phyloP scores from a whole-genome alignment of 78 protist species.

The Guillardia theta region DNA sequence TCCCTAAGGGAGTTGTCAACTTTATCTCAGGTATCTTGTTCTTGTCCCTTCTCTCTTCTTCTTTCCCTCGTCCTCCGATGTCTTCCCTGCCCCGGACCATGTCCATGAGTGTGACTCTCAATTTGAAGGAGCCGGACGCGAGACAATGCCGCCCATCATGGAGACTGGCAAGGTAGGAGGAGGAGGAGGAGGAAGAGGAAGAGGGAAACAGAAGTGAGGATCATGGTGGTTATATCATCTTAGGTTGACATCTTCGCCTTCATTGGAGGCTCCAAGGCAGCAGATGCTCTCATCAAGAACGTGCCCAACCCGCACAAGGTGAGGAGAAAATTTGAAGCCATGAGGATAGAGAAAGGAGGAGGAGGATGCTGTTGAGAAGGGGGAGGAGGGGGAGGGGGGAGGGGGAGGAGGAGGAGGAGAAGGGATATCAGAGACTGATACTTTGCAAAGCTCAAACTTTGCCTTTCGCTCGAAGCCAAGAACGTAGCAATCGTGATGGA shows the following conservation, averaged over 20 bases:
- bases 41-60: no score
- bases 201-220: no score
- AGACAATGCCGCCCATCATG: constrained; percentile 46
- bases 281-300: neutral
- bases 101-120: neutral
- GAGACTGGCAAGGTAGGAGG: constrained; percentile 11
- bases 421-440: no score
- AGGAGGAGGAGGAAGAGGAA: no score
- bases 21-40: constrained; percentile 46
- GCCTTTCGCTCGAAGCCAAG: constrained; percentile 39
- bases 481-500: neutral
- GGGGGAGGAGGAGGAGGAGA: no score
- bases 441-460: constrained; percentile 32
- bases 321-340: no score
- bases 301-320: no score
- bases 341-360: neutral
- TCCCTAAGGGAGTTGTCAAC: constrained; percentile 56
- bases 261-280: constrained; percentile 50
- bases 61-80: no score
- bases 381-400: no score
- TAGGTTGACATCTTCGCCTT: constrained; percentile 56
- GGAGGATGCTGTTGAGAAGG: no score
- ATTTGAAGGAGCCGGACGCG: constrained; percentile 35
- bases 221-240: no score
- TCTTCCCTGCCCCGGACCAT: no score